Percentiles rank a stretch among this genome's conserved stretches.
These are phyloP conservation scores for Solidago caesia DNA, from an alignment of 129 eudicot genomes.

Conservation along the genomic window DNA sequence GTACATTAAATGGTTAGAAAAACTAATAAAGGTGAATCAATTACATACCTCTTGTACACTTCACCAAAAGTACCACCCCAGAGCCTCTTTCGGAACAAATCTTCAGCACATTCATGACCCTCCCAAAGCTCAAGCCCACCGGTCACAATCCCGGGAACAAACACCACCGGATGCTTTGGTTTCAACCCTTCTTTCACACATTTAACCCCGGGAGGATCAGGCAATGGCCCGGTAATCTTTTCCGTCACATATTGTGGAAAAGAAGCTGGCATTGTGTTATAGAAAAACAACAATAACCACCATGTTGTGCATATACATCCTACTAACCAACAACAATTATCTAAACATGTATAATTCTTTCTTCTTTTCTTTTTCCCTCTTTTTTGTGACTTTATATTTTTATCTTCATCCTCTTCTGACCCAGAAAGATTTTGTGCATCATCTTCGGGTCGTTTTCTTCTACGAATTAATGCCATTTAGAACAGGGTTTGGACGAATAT, in stretches of 20 bases:
- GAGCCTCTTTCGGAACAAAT: constrained; percentile 79
- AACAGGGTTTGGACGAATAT: not conserved
- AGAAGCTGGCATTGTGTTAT: constrained; percentile 79
- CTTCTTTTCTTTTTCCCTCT: constrained; percentile 12
- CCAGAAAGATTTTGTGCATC: not conserved
- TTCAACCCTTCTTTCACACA: constrained; percentile 61
- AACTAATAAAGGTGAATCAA: too few relatives aligned
- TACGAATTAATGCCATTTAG: constrained; percentile 22
- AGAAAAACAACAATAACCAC: constrained; percentile 76
- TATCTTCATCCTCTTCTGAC: constrained; percentile 2
- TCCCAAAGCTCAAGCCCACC: constrained; percentile 97
- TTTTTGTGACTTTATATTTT: not conserved
- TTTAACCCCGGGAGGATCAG: constrained; percentile 93
- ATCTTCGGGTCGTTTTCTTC: constrained; percentile 20
- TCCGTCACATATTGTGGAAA: constrained; percentile 92
- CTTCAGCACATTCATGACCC: constrained; percentile 83
- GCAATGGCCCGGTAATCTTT: constrained; percentile 81
- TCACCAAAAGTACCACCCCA: constrained; percentile 99
- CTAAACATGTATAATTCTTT: constrained; percentile 52
- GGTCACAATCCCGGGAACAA: constrained; percentile 93
- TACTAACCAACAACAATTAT: constrained; percentile 78
- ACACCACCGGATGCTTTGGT: constrained; percentile 90
- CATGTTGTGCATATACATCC: constrained; percentile 75
- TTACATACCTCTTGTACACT: constrained; percentile 68
- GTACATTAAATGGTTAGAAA: too few relatives aligned